These are phyloP conservation scores for Colletotrichum acutatum DNA, from an alignment of 2,329 filamentous ascomycete genomes.

Conservation along the genomic window DNA sequence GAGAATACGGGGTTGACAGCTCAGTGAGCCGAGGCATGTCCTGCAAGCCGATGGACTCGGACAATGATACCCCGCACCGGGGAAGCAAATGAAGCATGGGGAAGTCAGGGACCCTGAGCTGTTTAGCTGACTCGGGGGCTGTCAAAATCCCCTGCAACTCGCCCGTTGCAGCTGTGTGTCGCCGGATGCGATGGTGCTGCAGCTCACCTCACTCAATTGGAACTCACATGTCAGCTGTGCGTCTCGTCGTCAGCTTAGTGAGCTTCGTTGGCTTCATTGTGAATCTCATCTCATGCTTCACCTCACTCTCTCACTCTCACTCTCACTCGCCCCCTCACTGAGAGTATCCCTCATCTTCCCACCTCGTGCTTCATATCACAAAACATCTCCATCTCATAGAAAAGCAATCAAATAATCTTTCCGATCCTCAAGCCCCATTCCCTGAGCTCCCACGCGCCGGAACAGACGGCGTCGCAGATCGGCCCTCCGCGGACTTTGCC, in stretches of 20 bases:
- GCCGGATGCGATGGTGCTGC: not conserved
- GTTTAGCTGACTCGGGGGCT: constrained; percentile 16
- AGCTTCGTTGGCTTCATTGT: not conserved
- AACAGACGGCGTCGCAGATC: constrained; percentile 31
- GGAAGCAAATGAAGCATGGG: not conserved
- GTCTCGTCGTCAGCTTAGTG: not conserved
- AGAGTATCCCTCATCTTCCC: not conserved
- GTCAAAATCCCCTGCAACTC: not conserved
- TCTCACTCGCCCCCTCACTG: not conserved
- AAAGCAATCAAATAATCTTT: not conserved
- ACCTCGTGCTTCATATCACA: not conserved
- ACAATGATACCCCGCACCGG: constrained; percentile 7
- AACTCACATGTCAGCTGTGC: not conserved
- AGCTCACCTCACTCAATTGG: not conserved
- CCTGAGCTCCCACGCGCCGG: constrained; percentile 11
- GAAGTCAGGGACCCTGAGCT: constrained; percentile 7
- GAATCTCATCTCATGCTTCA: not conserved
- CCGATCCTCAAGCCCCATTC: not conserved
- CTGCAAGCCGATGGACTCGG: not conserved
- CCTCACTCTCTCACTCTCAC: not conserved
- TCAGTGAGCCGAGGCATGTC: constrained; percentile 27
- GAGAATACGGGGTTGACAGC: not conserved
- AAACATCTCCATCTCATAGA: not conserved
- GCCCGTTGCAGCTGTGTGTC: not conserved
- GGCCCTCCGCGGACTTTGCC: constrained; percentile 14